These are phyloP conservation scores for Xanthoconium purpureum DNA, from an alignment of 768 basidiomycete genomes.

Conservation along the genomic window DNA sequence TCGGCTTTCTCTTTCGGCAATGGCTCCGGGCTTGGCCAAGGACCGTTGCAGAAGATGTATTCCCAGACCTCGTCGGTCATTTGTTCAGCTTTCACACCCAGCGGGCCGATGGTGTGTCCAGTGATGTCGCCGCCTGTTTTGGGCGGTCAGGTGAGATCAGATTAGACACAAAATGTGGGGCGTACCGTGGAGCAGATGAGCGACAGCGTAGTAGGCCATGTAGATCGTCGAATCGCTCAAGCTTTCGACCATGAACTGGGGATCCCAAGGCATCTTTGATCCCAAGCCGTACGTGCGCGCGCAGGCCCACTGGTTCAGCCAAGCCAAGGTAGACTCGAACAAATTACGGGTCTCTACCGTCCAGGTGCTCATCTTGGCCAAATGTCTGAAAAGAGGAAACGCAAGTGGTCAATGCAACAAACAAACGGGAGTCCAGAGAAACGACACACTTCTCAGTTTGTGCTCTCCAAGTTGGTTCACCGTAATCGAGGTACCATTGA, in stretches of 20 bases:
- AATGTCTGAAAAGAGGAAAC: conserved; percentile 46
- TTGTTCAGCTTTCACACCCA: conserved; percentile 84
- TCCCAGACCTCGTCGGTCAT: conserved; percentile 99
- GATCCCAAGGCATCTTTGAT: conserved; percentile 95
- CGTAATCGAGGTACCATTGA: conserved; percentile 99
- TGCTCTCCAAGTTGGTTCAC: conserved; percentile 84
- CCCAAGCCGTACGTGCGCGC: conserved; percentile 97
- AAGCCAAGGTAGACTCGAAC: conserved; percentile 88
- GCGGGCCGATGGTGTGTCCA: conserved; percentile 73
- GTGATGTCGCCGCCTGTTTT: conserved; percentile 64
- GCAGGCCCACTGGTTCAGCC: conserved; percentile 99
- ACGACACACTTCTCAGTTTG: conserved; percentile 73
- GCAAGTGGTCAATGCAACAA: not conserved
- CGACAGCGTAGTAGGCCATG: conserved; percentile 96
- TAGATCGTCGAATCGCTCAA: conserved; percentile 97
- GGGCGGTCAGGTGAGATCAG: conserved; percentile 5
- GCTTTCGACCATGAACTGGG: conserved; percentile 93
- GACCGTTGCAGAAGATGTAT: conserved; percentile 78
- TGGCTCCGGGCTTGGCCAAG: conserved; percentile 66
- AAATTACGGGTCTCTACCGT: conserved; percentile 86
- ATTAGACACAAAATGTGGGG: not conserved
- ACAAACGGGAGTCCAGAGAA: not conserved
- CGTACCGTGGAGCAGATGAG: conserved; percentile 88
- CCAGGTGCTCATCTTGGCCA: conserved; percentile 88
- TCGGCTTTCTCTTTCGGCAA: conserved; percentile 77